phyloP scores from a whole-genome alignment of 768 basidiomycete genomes.

The Nidularia pulvinata region DNA sequence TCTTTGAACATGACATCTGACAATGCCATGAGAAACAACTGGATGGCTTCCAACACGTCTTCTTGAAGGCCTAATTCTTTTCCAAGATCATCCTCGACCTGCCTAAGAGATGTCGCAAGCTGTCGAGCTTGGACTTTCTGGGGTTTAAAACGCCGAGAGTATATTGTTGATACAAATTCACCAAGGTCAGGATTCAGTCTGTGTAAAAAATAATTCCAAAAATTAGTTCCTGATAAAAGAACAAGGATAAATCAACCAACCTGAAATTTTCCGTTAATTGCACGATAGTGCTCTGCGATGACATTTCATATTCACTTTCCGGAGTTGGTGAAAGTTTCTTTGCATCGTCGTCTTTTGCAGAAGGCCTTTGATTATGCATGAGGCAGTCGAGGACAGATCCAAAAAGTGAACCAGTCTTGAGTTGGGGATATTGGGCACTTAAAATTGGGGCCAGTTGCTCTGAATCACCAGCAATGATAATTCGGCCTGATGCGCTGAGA shows the following conservation, averaged over 20 bases:
- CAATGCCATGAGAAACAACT: slow-evolving; percentile 35
- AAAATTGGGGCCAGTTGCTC: slow-evolving; percentile 53
- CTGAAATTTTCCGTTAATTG: slow-evolving; percentile 54
- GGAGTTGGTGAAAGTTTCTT: slow-evolving; percentile 4
- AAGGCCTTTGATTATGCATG: slow-evolving; percentile 22
- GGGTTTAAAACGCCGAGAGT: slow-evolving; percentile 43
- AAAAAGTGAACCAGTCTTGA: slow-evolving; percentile 35
- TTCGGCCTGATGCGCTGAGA: slow-evolving; percentile 30
- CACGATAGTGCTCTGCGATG: slow-evolving; percentile 36
- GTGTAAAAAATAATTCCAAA: slow-evolving; percentile 1
- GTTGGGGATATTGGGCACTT: slow-evolving; percentile 41
- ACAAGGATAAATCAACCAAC: slow-evolving; percentile 15
- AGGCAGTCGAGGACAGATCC: slow-evolving; percentile 48
- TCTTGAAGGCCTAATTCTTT: slow-evolving; percentile 15
- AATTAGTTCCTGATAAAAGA: neutral
- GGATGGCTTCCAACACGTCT: slow-evolving; percentile 20
- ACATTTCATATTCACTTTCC: slow-evolving; percentile 10
- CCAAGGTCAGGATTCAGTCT: slow-evolving; percentile 53
- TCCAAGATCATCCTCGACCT: slow-evolving; percentile 15
- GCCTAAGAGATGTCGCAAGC: slow-evolving; percentile 29
- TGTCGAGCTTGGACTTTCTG: slow-evolving; percentile 43
- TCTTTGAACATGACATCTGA: slow-evolving; percentile 43
- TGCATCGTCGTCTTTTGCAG: neutral
- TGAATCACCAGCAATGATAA: slow-evolving; percentile 51
- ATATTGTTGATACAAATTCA: slow-evolving; percentile 54